Evolutionary conservation across 2,329 filamentous ascomycete species (phyloP), one percentile per base, ranked within the genome.

Genomic region (Fusarium algeriense): DNA sequence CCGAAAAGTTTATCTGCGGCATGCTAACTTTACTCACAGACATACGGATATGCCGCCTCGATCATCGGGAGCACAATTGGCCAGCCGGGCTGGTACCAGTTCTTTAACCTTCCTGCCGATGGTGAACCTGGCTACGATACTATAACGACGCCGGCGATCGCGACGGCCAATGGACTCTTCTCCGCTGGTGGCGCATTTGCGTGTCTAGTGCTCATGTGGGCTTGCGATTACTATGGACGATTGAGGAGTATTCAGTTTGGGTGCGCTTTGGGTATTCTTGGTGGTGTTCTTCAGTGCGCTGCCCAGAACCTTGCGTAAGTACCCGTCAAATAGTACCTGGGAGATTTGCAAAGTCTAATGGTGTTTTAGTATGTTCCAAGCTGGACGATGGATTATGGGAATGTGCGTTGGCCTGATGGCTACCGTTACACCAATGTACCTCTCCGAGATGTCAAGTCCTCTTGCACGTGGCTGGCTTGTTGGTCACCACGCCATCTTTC

Each of bases 11-110:
- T 37, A 32, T 13, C 23, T 45, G 38, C 6, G 7, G 12, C 11
- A 30, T 50, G 2, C 60, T 70, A 8, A 62, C 17, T 10, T 1
- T 8, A 19, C 35, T 23, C 41, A 3, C 58, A 85, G 83, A 86
- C 85, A 4, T 87, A 86, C 67, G 85, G 85, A 26, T 87, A 86
- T 69, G 83, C 81, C 56, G 80, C 85, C 12, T 85, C 85, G 3
- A 82, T 87, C 40, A 87, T 87, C 40, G 80, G 81, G 41, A 85
- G 83, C 60, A 87, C 85, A 19, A 86, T 87, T 56, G 85, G 85
- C 12, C 85, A 87, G 59, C 84, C 85, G 6, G 85, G 85, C 67
- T 87, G 84, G 84, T 87, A 85, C 70, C 65, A 74, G 20, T 86
- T 82, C 75, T 87, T 87, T 71, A 70, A 83, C 45, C 80, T 87